A percentile compares a stretch with the other conserved stretches of the same genome.
These are phyloP conservation scores for Globisporangium megalacanthum DNA, from an alignment of 352 stramenopile species.

Conservation along the genomic window DNA sequence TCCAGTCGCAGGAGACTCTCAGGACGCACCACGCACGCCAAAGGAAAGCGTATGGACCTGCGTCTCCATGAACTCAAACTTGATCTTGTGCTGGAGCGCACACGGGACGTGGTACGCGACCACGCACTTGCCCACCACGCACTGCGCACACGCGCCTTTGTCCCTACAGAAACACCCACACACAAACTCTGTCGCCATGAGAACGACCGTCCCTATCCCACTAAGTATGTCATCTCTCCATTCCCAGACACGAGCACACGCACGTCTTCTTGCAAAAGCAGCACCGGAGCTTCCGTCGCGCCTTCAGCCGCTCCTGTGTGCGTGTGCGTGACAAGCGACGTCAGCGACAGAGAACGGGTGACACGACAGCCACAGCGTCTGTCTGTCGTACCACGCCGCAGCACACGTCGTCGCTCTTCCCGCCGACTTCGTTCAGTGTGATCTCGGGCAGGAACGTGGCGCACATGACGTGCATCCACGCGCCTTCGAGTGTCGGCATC, in stretches of 20 bases:
- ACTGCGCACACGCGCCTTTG: conserved; percentile 68
- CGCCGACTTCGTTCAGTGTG: conserved; percentile 31
- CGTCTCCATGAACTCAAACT: conserved; percentile 57
- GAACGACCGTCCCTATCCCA: too few species aligned
- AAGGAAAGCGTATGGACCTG: conserved; percentile 18
- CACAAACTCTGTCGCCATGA: not conserved
- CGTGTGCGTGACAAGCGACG: not conserved
- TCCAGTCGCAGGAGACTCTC: not conserved
- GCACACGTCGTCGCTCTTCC: conserved; percentile 52
- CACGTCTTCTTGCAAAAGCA: conserved; percentile 69
- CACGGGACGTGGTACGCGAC: conserved; percentile 73
- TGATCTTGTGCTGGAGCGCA: conserved; percentile 51
- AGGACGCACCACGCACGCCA: too few species aligned
- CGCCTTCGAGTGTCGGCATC: conserved; percentile 31
- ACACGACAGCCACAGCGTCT: not conserved
- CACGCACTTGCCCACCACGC: conserved; percentile 54
- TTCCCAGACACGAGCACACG: not conserved
- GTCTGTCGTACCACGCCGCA: conserved; percentile 44
- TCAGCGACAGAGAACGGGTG: not conserved
- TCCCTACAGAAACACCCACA: conserved; percentile 29
- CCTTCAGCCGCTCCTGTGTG: conserved; percentile 39
- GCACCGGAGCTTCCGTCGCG: conserved; percentile 56
- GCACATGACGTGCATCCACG: conserved; percentile 76
- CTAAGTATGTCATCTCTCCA: too few species aligned
- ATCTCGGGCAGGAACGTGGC: conserved; percentile 79